A percentile compares a stretch with the other conserved stretches of the same genome.
phyloP scores from a whole-genome alignment of 139 green algal genomes.

The Medakamo hakoo region DNA sequence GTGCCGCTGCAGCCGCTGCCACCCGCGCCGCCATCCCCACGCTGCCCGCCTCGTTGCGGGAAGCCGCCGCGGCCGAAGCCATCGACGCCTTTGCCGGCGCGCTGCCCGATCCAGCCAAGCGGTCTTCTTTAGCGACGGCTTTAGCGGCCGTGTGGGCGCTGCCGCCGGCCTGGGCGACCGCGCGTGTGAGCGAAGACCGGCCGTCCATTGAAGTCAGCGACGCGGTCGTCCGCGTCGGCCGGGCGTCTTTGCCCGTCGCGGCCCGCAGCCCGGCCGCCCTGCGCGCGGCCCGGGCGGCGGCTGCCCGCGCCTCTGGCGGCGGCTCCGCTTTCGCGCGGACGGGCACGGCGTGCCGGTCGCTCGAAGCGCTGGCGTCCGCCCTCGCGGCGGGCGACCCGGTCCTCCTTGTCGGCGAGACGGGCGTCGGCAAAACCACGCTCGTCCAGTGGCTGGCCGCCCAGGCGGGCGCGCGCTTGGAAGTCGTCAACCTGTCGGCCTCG shows the following conservation, averaged over 20 bases:
- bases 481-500: slow-evolving; percentile 96
- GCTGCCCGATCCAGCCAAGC: slow-evolving; percentile 14
- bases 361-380: slow-evolving; percentile 70
- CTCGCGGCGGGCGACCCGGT: slow-evolving; percentile 58
- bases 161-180: slow-evolving; percentile 8
- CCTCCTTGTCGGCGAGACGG: slow-evolving; percentile 97
- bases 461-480: slow-evolving; percentile 56
- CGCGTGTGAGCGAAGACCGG: slow-evolving; percentile 45
- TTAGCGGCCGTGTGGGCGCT: slow-evolving; percentile 44
- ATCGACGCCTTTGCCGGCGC: slow-evolving; percentile 38
- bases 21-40: slow-evolving; percentile 3
- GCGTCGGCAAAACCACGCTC: slow-evolving; percentile 90
- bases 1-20: slow-evolving; percentile 8
- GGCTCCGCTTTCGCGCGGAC: slow-evolving; percentile 57
- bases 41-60: slow-evolving; percentile 18
- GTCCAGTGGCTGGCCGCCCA: slow-evolving; percentile 58
- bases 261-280: neutral
- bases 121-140: slow-evolving; percentile 26
- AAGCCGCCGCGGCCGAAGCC: slow-evolving; percentile 35
- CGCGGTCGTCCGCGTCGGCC: slow-evolving; percentile 11
- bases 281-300: neutral
- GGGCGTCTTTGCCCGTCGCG: slow-evolving; percentile 16
- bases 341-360: slow-evolving; percentile 58
- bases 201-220: slow-evolving; percentile 24
- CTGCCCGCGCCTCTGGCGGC: neutral